phyloP scores from a whole-genome alignment of 2,329 filamentous ascomycete genomes.

The Aspergillus eucalypticola region DNA sequence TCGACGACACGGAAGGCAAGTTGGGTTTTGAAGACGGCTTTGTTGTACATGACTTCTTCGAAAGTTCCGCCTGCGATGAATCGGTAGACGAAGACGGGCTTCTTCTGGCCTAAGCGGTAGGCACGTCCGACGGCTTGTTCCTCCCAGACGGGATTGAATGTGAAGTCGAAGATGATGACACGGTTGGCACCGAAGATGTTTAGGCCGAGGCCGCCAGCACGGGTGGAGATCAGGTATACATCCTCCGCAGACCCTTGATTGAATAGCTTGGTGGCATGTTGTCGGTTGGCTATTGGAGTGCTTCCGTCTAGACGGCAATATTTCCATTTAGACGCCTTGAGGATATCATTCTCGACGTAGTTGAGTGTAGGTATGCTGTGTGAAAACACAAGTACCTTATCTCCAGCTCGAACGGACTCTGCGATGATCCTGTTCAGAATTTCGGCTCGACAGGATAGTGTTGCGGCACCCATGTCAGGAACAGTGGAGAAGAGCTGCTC shows the following conservation, averaged over 20 bases:
- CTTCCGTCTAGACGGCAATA: slow-evolving; percentile 68
- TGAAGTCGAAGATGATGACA: slow-evolving; percentile 81
- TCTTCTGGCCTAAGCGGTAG: slow-evolving; percentile 80
- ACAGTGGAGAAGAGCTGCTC: slow-evolving; percentile 32
- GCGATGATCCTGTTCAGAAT: slow-evolving; percentile 70
- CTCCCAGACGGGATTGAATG: slow-evolving; percentile 77
- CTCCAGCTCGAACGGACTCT: slow-evolving; percentile 60
- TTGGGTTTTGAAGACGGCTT: slow-evolving; percentile 78
- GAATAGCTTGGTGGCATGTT: slow-evolving; percentile 67
- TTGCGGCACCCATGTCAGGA: slow-evolving; percentile 43
- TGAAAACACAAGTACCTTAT: slow-evolving; percentile 81
- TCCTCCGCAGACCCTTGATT: slow-evolving; percentile 55
- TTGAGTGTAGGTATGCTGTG: slow-evolving; percentile 70
- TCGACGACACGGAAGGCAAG: slow-evolving; percentile 79
- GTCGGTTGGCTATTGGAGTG: slow-evolving; percentile 59
- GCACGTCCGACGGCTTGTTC: slow-evolving; percentile 84
- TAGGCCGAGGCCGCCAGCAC: slow-evolving; percentile 76
- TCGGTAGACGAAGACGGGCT: slow-evolving; percentile 81
- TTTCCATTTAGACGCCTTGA: slow-evolving; percentile 50
- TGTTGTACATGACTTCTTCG: slow-evolving; percentile 72
- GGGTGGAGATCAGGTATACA: slow-evolving; percentile 80
- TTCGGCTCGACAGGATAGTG: slow-evolving; percentile 67
- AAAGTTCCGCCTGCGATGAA: slow-evolving; percentile 77
- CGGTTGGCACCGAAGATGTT: slow-evolving; percentile 84
- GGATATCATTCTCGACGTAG: slow-evolving; percentile 61